Base-by-base conservation (phyloP, 352 stramenopile genomes). In the Phytopythium montanum region DNA sequence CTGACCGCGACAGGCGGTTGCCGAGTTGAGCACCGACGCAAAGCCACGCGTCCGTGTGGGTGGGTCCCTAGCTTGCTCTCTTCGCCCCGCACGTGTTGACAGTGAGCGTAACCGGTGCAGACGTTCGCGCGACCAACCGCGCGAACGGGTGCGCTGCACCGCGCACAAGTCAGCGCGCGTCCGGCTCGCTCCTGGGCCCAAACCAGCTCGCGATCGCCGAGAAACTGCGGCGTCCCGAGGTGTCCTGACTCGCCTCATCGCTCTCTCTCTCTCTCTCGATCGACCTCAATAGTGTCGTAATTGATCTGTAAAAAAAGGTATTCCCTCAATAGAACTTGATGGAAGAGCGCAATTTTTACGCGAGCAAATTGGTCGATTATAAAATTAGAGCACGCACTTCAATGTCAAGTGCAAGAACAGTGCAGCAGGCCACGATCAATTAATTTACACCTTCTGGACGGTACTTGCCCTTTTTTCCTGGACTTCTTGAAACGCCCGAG, bases 381-480 rank as follows among this genome's bases (percentile, higher is more conserved):
- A 16, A 21, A 16, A 28, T 28, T 26, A 5, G 26, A 48, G 3
- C 19, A 48, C n/a, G 23, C 44, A n/a, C 44, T 50, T 50, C 44
- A 50, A 50, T 49, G 44, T 50, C 21, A 45, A 45, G 39, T 45
- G 21, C n/a, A 50, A 31, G 18, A n/a, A 29, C 44, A 8, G 44
- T 50, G 10, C 44, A 33, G 9, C 44, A 33, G n/a, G n/a, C 31
- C 44, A 50, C 29, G 21, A 50, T 50, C 44, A 10, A 50, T 50
- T 31, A 50, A 31, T 50, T 50, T 31, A 50, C 44, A 31, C 44
- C 19, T 19, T 31, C 44, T 4, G 23, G 23, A 50, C 44, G 21
- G 44, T 50, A 31, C 44, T 45, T 19, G 1, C 39, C 39, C 19
- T 0, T 9, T 48, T 0, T 9, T 48, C n/a, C 41, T 48, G 41